These are phyloP conservation scores for Colletotrichum gigasporum DNA, from an alignment of 2,329 filamentous ascomycete species.

Conservation along the genomic window DNA sequence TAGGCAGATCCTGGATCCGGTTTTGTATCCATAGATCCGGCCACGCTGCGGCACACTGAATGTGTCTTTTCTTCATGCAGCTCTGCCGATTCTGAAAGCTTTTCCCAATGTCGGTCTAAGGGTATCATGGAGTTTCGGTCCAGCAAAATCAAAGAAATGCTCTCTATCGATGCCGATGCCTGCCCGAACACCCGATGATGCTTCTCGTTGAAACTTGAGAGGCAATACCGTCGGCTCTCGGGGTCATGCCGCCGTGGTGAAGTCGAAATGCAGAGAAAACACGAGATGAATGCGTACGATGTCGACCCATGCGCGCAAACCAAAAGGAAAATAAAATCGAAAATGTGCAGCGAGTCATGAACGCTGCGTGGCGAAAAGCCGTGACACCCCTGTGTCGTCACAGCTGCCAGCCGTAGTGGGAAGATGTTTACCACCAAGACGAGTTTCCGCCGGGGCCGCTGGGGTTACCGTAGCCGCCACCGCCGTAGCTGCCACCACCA, in stretches of 20 bases:
- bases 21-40: constrained; percentile 30
- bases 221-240: constrained; percentile 38
- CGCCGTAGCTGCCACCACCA: constrained; percentile 54
- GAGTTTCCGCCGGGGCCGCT: constrained; percentile 70
- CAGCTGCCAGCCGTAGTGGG: constrained; percentile 12
- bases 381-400: not conserved
- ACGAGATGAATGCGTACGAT: constrained; percentile 35
- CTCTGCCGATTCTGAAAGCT: constrained; percentile 37
- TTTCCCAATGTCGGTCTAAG: constrained; percentile 38
- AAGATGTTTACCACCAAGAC: constrained; percentile 71
- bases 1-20: constrained; percentile 32
- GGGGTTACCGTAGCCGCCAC: constrained; percentile 76
- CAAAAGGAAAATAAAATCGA: constrained; percentile 27
- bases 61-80: constrained; percentile 33
- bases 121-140: constrained; percentile 39
- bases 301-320: constrained; percentile 29
- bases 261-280: constrained; percentile 39
- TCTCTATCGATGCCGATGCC: constrained; percentile 39
- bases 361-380: constrained; percentile 11
- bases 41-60: constrained; percentile 27
- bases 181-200: constrained; percentile 46
- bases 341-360: constrained; percentile 47
- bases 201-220: constrained; percentile 41
- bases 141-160: constrained; percentile 36
- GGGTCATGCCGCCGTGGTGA: constrained; percentile 48